Conservation (phyloP, 345 rosid genomes). For the Salix caprea region DNA sequence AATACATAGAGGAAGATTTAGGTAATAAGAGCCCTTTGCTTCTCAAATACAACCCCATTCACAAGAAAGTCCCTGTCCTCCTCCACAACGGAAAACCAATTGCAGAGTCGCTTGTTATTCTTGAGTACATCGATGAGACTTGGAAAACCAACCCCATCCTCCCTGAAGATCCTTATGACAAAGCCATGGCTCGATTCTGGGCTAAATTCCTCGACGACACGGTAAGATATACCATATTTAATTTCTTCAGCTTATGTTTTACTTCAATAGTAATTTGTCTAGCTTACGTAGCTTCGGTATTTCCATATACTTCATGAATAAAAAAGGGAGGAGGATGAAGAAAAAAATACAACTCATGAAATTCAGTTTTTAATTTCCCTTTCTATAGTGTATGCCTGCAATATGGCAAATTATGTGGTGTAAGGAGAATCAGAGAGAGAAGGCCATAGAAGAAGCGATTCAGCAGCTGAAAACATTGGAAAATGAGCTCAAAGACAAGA, state of each 20-base stretch:
- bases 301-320: too few species aligned
- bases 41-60: constrained; percentile 28
- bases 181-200: constrained; percentile 35
- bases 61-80: constrained; percentile 37
- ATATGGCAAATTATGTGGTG: constrained; percentile 34
- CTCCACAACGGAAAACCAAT: constrained; percentile 26
- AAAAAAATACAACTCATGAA: neutral
- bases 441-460: constrained; percentile 32
- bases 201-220: constrained; percentile 28
- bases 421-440: constrained; percentile 27
- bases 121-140: constrained; percentile 36
- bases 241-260: neutral
- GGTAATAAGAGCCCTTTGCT: constrained; percentile 26
- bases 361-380: too few species aligned
- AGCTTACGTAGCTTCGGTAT: neutral
- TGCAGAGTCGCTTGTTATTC: constrained; percentile 23
- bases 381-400: constrained; percentile 26
- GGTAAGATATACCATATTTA: constrained; percentile 13
- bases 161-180: constrained; percentile 20
- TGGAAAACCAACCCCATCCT: constrained; percentile 29
- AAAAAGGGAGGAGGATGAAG: too few species aligned
- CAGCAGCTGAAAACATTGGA: constrained; percentile 40
- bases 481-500: constrained; percentile 46
- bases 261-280: neutral
- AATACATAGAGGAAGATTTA: constrained; percentile 25